phyloP scores from a whole-genome alignment of 371 early-diverging fungal genomes.

The Massospora cicadina region DNA sequence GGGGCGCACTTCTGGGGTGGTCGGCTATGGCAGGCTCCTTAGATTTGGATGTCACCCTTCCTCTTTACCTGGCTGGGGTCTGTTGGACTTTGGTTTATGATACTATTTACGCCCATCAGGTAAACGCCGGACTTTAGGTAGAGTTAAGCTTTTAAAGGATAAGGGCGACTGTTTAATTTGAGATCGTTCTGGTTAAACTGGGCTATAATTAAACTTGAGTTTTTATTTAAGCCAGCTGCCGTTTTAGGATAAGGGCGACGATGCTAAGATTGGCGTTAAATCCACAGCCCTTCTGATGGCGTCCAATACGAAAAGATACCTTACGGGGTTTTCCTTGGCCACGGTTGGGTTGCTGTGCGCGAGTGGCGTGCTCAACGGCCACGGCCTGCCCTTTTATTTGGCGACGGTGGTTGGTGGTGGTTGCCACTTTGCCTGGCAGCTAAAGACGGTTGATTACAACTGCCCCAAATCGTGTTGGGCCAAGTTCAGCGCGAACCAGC shows the following conservation, averaged over 20 bases:
- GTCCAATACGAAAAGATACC: conserved; percentile 43
- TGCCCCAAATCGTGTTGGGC: conserved; percentile 44
- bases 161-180: neutral
- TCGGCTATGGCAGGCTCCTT: conserved; percentile 62
- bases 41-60: conserved; percentile 51
- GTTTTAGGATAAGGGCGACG: conserved; percentile 68
- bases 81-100: conserved; percentile 93
- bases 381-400: conserved; percentile 47
- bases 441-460: conserved; percentile 49
- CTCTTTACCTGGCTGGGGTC: conserved; percentile 71
- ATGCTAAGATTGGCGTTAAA: conserved; percentile 67
- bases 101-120: conserved; percentile 89
- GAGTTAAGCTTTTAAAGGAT: neutral
- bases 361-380: conserved; percentile 64
- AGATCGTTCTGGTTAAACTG: no score
- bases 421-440: conserved; percentile 62
- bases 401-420: conserved; percentile 56
- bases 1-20: conserved; percentile 89
- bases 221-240: no score
- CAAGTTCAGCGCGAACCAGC: conserved; percentile 54
- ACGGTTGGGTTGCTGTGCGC: conserved; percentile 46
- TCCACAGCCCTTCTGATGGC: conserved; percentile 83
- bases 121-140: conserved; percentile 4
- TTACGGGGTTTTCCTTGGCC: conserved; percentile 49
- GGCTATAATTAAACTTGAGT: no score